These are phyloP conservation scores for Gastrolobium villosum DNA, from an alignment of 306 rosid genomes.

Conservation along the genomic window DNA sequence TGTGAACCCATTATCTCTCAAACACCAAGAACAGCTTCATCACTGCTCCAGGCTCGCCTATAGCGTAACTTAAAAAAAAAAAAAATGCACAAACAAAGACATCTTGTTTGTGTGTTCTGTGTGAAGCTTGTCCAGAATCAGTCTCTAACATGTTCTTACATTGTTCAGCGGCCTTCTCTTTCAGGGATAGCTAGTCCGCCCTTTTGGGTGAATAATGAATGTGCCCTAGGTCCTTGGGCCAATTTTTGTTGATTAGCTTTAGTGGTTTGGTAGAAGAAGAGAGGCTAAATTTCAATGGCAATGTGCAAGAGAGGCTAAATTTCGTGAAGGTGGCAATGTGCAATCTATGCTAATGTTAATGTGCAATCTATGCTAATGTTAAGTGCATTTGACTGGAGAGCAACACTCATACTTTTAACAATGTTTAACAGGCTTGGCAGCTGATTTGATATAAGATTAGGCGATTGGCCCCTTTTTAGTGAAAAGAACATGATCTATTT, in stretches of 20 bases:
- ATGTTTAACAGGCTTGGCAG: background rate
- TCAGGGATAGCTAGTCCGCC: background rate
- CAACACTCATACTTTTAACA: background rate
- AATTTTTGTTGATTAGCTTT: background rate
- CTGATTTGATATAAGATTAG: slow-evolving; percentile 15
- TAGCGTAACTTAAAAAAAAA: background rate
- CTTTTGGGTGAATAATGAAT: background rate
- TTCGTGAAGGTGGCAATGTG: no score
- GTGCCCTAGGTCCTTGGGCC: background rate
- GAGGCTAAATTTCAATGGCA: slow-evolving; percentile 5
- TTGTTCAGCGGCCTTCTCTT: background rate
- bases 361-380: background rate
- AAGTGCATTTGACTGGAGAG: background rate
- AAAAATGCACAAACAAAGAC: background rate
- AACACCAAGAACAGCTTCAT: no score
- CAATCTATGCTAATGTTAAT: background rate
- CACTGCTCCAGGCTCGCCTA: no score
- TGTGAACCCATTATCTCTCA: no score
- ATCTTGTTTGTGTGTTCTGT: background rate
- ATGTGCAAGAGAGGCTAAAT: no score
- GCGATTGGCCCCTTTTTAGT: slow-evolving; percentile 4
- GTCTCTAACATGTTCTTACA: background rate
- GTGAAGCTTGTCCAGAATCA: background rate
- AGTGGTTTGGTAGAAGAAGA: background rate
- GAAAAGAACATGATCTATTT: background rate